phyloP scores from a whole-genome alignment of 2,329 filamentous ascomycete species.

The Gremmenia infestans region DNA sequence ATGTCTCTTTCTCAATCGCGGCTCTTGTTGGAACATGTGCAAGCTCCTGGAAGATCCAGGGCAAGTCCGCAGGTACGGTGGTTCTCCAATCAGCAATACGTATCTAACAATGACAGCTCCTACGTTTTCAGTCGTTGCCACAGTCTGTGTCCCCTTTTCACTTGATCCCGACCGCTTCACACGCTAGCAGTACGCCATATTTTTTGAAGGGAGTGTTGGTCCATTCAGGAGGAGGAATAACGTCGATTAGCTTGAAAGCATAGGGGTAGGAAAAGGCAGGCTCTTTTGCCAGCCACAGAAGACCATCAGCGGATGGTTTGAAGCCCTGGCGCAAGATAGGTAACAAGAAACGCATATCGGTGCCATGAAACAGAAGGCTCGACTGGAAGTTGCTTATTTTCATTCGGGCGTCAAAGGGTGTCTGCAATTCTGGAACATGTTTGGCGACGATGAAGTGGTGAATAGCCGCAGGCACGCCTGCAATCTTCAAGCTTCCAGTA shows the following conservation, averaged over 20 bases:
- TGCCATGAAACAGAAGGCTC: not conserved
- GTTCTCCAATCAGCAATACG: not conserved
- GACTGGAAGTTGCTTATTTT: not conserved
- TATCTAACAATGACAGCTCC: not conserved
- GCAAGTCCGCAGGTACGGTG: too few species aligned
- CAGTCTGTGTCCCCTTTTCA: too few species aligned
- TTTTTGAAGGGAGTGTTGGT: not conserved
- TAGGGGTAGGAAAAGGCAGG: not conserved
- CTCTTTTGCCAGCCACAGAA: not conserved
- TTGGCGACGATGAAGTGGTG: not conserved
- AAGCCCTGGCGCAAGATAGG: not conserved
- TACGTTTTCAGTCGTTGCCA: too few species aligned
- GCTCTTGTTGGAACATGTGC: not conserved
- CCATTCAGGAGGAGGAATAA: not conserved
- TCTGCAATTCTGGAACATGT: not conserved
- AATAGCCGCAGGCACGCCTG: not conserved
- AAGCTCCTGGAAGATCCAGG: too few species aligned
- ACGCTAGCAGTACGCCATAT: not conserved
- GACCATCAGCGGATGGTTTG: not conserved
- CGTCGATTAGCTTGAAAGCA: not conserved
- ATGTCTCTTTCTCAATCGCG: not conserved
- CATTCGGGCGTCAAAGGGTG: not conserved
- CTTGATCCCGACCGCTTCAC: not conserved
- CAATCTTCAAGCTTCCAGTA: not conserved
- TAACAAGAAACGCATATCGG: not conserved